Base-by-base conservation (phyloP, 495 filamentous ascomycete species). In the Penicillium daleae region DNA sequence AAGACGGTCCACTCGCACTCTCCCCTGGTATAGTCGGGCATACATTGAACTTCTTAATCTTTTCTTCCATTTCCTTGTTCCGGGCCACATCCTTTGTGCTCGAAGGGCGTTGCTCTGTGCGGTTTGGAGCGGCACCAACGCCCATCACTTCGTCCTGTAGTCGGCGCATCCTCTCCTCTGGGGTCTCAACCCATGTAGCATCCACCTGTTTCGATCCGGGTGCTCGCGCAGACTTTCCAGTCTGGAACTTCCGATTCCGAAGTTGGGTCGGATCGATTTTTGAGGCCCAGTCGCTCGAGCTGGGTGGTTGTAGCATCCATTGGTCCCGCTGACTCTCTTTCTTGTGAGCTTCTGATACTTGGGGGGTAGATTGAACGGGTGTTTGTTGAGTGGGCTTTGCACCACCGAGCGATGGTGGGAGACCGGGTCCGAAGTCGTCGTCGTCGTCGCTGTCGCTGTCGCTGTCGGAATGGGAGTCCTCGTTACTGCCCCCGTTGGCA, bases 241-340 rank as follows among this genome's bases (percentile, higher is more conserved):
- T 89, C 56, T 89, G 87, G 79, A 99, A 99, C 67, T 92, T 92
- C 42, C 93, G 90, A 70, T 85, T 88, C 56, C 88, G 86, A 32
- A 93, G 77, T 61, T 92, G 91, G 3, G 93, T 95, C 2, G 95
- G 92, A 74, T 97, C 94, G 56, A 90, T 86, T 42, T 88, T 87
- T 6, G 84, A 79, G 26, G 84, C 78, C 75, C 83, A 84, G 66
- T 86, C 86, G 32, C 82, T 79, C 27, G 82, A 75, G 4, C 84
- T 85, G 0, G 95, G 95, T 0, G 94, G 95, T 7, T 89, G 85
- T 31, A 94, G 82, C 95, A 99, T 99, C 95, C 95, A 99, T 67
- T 92, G 87, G 77, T 96, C 95, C 57, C 95, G 86, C 61, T 83
- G 81, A 19, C 61, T 48, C 69, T 65, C 22, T 70, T 73, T 67